Evolutionary conservation across 768 basidiomycete genomes (phyloP), one percentile per base, ranked within the genome.

Genomic region (Russula sp.): DNA sequence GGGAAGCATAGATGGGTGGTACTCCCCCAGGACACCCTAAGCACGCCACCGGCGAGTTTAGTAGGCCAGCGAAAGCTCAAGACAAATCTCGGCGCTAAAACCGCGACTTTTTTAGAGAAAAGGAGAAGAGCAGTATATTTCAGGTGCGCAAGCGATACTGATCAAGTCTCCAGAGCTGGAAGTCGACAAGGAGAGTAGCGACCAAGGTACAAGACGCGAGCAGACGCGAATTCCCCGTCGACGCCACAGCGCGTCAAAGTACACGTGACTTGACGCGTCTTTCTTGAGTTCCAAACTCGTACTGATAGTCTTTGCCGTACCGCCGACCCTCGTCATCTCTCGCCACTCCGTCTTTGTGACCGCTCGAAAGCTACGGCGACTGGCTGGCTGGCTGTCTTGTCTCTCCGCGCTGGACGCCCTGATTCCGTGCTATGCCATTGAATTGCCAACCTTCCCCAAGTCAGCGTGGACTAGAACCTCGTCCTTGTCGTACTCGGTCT

Each of bases 331-430:
- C 27, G n/a, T 57, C 45, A 22, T 35, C 52, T 5, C 14, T 57
- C 49, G 6, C 37, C 2, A 10, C 49, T 45, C n/a, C 6, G 34
- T 37, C 50, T 48, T 40, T 11, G 50, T 53, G 35, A 58, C 49
- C 37, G 10, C 51, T 40, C 37, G 10, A 18, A n/a, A 47, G 42
- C 42, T 47, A n/a, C 49, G 18, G 34, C 16, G 27, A 40, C 37
- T 14, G 32, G n/a, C 37, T 53, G 51, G 37, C 45, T 48, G 37
- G 35, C 27, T 40, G 35, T 59, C 16, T 55, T 8, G 22, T 45
- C 27, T 40, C 47, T 50, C 53, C 10, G 63, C 63, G 63, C 63
- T 64, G 63, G 63, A 60, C 63, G 63, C 63, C 50, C 47, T 50
- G 47, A 48, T 55, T 55, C 40, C 56, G 54, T 60, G 63, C 58